phyloP scores from a whole-genome alignment of 2,329 filamentous ascomycete species.

The Aspergillus puulaauensis region DNA sequence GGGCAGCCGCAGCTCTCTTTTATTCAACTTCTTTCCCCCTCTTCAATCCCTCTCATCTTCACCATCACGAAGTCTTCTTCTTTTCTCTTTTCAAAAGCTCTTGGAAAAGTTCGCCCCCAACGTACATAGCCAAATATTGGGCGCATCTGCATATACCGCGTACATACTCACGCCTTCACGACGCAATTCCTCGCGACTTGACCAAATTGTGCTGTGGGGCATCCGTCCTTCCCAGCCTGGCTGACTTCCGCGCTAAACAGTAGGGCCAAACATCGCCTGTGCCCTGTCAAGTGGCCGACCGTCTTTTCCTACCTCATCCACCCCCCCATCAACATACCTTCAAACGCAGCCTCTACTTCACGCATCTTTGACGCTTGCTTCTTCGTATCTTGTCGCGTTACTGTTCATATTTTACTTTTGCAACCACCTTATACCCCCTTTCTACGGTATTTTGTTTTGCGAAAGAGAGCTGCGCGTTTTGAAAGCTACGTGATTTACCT shows the following conservation, averaged over 20 bases:
- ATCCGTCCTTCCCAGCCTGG: slow-evolving; percentile 30
- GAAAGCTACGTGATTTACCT: slow-evolving; percentile 22
- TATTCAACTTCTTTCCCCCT: slow-evolving; percentile 15
- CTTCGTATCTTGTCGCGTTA: slow-evolving; percentile 20
- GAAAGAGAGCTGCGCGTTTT: slow-evolving; percentile 14
- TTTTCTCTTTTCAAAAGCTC: neutral
- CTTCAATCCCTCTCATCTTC: slow-evolving; percentile 11
- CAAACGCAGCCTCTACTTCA: slow-evolving; percentile 7
- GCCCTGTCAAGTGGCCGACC: slow-evolving; percentile 36
- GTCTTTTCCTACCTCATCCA: slow-evolving; percentile 23
- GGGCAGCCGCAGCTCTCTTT: slow-evolving; percentile 14
- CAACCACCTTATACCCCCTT: slow-evolving; percentile 1
- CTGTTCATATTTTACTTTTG: slow-evolving; percentile 8
- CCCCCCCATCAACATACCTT: slow-evolving; percentile 20
- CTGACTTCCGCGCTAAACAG: slow-evolving; percentile 40
- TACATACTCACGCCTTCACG: neutral
- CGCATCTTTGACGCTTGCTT: slow-evolving; percentile 11
- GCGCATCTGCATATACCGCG: neutral
- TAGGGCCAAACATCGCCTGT: slow-evolving; percentile 44
- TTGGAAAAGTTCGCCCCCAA: slow-evolving; percentile 1
- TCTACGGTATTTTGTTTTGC: neutral
- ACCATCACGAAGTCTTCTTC: neutral
- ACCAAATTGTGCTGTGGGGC: slow-evolving; percentile 28
- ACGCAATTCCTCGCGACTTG: slow-evolving; percentile 28
- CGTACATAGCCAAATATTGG: slow-evolving; percentile 11